Percentiles rank a stretch among this genome's conserved stretches.
Evolutionary conservation across 345 rosid species (phyloP).

Genomic region (Camelina laxa): DNA sequence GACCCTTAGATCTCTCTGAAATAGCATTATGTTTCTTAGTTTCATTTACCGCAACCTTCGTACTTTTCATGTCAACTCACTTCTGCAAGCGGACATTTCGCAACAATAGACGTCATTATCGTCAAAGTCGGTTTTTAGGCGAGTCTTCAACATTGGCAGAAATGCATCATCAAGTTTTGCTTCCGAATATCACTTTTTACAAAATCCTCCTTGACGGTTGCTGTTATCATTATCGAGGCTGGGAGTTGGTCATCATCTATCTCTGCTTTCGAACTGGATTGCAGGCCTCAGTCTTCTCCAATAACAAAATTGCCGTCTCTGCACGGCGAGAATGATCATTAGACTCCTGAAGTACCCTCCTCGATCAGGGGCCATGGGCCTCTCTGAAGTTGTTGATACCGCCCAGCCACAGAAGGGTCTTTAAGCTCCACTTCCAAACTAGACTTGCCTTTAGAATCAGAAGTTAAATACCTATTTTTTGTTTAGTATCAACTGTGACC

Average conservation of each 20-base stretch:
- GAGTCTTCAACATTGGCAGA: constrained; percentile 4
- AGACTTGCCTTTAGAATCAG: constrained; percentile 4
- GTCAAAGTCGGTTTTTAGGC: not conserved
- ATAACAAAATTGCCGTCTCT: not conserved
- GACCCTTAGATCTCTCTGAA: not conserved
- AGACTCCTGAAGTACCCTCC: not conserved
- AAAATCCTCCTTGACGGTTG: not conserved
- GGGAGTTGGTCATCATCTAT: not conserved
- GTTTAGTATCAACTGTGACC: not conserved
- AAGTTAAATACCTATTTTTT: not conserved
- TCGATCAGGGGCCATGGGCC: not conserved
- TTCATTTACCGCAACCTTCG: not conserved
- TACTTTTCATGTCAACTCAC: not conserved
- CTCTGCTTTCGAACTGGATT: not conserved
- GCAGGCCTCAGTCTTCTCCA: not conserved
- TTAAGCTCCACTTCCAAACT: not conserved
- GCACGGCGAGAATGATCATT: not conserved
- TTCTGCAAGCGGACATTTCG: not conserved
- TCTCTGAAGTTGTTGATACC: not conserved
- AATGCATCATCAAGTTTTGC: constrained; percentile 3
- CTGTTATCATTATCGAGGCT: not conserved
- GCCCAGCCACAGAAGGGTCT: constrained; percentile 1
- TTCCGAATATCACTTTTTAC: not conserved
- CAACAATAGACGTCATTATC: too few species aligned
- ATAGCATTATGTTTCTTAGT: not conserved